Conservation (phyloP, 2,329 filamentous ascomycete genomes). For the Bipolaris sorokiniana region DNA sequence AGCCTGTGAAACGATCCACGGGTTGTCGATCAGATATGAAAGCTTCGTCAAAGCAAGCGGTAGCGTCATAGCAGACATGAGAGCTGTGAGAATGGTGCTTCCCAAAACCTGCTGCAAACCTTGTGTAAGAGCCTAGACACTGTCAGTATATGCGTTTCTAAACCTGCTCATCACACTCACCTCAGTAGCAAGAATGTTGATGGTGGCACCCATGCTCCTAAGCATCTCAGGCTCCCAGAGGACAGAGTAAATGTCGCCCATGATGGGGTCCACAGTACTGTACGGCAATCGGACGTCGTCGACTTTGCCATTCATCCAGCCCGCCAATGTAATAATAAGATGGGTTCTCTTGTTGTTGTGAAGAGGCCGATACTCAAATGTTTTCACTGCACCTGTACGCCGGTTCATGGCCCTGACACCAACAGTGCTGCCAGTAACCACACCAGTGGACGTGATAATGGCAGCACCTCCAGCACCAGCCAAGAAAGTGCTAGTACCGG, state of each 20-base stretch:
- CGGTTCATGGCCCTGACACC: constrained; percentile 84
- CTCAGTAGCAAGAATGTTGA: constrained; percentile 97
- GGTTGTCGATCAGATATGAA: constrained; percentile 95
- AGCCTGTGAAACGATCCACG: constrained; percentile 95
- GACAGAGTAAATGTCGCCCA: constrained; percentile 97
- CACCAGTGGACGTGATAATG: constrained; percentile 88
- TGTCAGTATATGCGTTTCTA: constrained; percentile 34
- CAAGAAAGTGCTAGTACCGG: constrained; percentile 85
- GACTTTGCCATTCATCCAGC: constrained; percentile 98
- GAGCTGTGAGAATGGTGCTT: constrained; percentile 81
- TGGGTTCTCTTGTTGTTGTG: constrained; percentile 99
- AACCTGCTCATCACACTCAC: constrained; percentile 56
- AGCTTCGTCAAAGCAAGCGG: constrained; percentile 92
- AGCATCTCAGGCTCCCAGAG: constrained; percentile 99
- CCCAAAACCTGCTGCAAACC: constrained; percentile 94
- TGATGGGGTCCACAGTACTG: constrained; percentile 94
- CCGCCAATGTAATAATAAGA: constrained; percentile 90
- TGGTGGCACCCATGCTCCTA: constrained; percentile 95
- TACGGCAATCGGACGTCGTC: constrained; percentile 95
- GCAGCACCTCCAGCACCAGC: constrained; percentile 92
- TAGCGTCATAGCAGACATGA: constrained; percentile 94
- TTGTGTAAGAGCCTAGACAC: constrained; percentile 85
- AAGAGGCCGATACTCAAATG: constrained; percentile 93
- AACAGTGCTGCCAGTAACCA: constrained; percentile 84
- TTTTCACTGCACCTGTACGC: constrained; percentile 88